Evolutionary conservation across 257 asterid species (phyloP), one percentile per base, ranked within the genome.

Genomic region (Avicennia marina): DNA sequence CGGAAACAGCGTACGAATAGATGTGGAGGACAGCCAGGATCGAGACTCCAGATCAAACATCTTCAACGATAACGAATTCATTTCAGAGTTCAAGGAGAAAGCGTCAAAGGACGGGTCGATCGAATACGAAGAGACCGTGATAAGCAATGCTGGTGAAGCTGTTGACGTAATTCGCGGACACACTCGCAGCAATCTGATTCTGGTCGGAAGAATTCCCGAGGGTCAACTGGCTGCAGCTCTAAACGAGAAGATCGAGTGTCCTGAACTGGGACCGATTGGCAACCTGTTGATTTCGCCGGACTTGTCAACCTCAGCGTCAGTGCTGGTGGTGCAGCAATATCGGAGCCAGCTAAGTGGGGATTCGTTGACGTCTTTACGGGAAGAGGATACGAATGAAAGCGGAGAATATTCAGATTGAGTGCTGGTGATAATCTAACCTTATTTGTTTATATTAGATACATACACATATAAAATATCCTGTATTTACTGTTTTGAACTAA

Each of bases 171-270:
- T 70, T 0, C 53, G 68, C 0, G 63, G 39, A 6, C 46, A 44
- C 11, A 64, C 16, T 19, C 63, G 65, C 3, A 70, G 80, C 41
- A 77, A 73, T 27, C 56, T 77, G 55, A 63, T 67, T 56, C 17
- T 77, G 62, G 77, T 71, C 13, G 81, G 85, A 33, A 45, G 81
- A 43, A 68, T 71, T 64, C 76, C 81, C 0, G 80, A 70, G 58
- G 80, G 80, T 3, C 75, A 73, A 42, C 52, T 71, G 11, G 75
- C 39, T 29, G 44, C 69, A 16, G 62, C 62, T 12, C 33, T 75
- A 18, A 50, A 59, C 11, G 60, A 58, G 46, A 71, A 45, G n/a
- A 54, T 58, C 4, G 82, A 76, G 21, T 72, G 75, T 22, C 73
- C 79, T 3, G 79, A 76, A 34, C 48, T 76, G 9, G 82, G 82